A percentile compares a stretch with the other conserved stretches of the same genome.
phyloP scores from a whole-genome alignment of 345 rosid species.

The Cardamine chenopodiifolia region DNA sequence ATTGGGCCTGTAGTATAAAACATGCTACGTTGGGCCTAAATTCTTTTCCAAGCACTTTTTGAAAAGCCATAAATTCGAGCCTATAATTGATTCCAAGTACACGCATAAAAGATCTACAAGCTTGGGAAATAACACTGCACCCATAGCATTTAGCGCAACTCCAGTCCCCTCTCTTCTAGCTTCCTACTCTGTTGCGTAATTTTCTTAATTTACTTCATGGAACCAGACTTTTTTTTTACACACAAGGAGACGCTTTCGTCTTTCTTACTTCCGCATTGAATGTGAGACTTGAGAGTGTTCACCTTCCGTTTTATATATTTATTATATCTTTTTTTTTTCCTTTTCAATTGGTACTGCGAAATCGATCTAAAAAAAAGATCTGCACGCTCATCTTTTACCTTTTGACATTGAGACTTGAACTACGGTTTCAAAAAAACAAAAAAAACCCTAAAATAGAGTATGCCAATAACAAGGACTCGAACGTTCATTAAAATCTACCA shows the following conservation, averaged over 20 bases:
- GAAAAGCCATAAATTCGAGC: not conserved
- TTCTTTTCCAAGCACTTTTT: not conserved
- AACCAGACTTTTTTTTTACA: not conserved
- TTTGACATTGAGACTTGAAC: not conserved
- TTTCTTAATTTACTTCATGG: not conserved
- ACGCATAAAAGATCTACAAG: too few species aligned
- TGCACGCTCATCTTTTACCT: not conserved
- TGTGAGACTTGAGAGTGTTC: too few species aligned
- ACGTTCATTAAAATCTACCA: conserved; percentile 12
- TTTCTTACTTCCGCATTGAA: not conserved
- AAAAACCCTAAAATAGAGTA: not conserved
- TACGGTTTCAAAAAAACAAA: not conserved
- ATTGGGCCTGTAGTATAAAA: not conserved
- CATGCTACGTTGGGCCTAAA: not conserved
- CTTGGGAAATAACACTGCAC: not conserved
- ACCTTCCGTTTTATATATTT: too few species aligned
- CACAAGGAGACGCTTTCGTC: not conserved
- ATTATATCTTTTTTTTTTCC: too few species aligned
- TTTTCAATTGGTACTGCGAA: too few species aligned
- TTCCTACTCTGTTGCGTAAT: not conserved
- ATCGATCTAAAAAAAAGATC: too few species aligned
- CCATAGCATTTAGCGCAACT: too few species aligned
- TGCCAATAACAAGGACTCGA: conserved; percentile 1
- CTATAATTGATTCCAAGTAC: not conserved
- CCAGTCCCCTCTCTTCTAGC: too few species aligned